Evolutionary conservation across 345 rosid genomes (phyloP).

Genomic region (Excoecaria agallocha): DNA sequence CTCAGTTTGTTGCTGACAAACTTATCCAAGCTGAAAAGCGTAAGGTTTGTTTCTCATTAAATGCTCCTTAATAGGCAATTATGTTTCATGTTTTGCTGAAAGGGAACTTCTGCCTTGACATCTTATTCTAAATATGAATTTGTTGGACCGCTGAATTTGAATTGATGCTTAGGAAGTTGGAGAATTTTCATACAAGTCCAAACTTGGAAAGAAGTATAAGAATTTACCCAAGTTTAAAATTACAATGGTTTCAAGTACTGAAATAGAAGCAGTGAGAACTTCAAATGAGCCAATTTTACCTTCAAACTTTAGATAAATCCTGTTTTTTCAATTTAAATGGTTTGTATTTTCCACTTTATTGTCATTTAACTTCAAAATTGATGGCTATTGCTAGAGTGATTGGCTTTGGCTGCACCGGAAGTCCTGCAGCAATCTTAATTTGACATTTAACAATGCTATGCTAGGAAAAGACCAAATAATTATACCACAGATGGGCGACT

Average conservation of each 20-base stretch:
- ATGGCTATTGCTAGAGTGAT: no score
- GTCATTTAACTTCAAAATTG: background rate
- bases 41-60: constrained; percentile 38
- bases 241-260: background rate
- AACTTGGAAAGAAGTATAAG: background rate
- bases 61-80: background rate
- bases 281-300: no score
- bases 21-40: constrained; percentile 86
- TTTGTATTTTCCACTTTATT: background rate
- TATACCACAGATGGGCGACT: background rate
- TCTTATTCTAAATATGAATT: background rate
- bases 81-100: background rate
- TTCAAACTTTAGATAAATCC: no score
- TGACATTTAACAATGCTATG: background rate
- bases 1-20: constrained; percentile 78
- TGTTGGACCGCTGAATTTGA: background rate
- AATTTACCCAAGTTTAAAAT: background rate
- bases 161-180: background rate
- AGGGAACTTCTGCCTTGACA: background rate
- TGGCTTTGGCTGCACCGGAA: background rate
- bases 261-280: background rate
- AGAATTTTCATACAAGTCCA: background rate
- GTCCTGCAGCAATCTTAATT: background rate
- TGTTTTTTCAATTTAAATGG: no score
- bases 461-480: background rate